Evolutionary conservation across 1,284 basidiomycete species (phyloP), one percentile per base, ranked within the genome.

Genomic region (Rhodotorula mucilaginosa): DNA sequence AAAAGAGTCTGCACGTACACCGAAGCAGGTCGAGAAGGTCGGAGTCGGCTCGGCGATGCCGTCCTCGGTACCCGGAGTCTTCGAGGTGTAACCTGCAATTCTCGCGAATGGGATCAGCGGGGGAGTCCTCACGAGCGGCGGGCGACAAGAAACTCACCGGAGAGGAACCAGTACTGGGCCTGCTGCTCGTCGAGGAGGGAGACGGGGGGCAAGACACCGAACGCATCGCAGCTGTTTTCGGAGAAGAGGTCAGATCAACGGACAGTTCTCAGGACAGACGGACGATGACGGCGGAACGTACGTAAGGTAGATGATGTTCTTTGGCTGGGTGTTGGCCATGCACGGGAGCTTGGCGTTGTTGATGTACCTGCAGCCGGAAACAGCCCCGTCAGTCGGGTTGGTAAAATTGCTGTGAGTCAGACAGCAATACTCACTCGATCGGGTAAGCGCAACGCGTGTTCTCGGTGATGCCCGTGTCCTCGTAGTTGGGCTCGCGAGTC

Each of bases 381-480:
- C 34, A 34, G 34, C 34, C 34, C 34, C 34, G 49, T 51, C 52
- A 16, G 16, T 29, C 58, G 16, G 6, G 1, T 15, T n/a, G 1
- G 15, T n/a, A 1, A 13, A 15, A 60, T 13, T 13, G 5, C 23
- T 18, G n/a, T 21, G 5, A 19, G 46, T 6, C 5, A 81, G 46
- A 8, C 18, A 48, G 59, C 10, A 44, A 26, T 7, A 48, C 59
- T 15, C 46, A 60, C 61, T 97, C 93, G 83, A 97, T 97, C 46
- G 95, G 94, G 84, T 97, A 97, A 58, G 94, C 93, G 82, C 96
- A 98, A 68, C 96, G 93, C 49, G 96, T 99, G 87, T 99, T 99
- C 84, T 99, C 97, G 29, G 71, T 75, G 67, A 75, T 71, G 95
- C 88, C 87, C 77, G 94, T 86, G 81, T 99, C 97, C 82, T 98